Evolutionary conservation across 331 rosid genomes (phyloP), one percentile per base, ranked within the genome.

Genomic region (Malus hybrid): DNA sequence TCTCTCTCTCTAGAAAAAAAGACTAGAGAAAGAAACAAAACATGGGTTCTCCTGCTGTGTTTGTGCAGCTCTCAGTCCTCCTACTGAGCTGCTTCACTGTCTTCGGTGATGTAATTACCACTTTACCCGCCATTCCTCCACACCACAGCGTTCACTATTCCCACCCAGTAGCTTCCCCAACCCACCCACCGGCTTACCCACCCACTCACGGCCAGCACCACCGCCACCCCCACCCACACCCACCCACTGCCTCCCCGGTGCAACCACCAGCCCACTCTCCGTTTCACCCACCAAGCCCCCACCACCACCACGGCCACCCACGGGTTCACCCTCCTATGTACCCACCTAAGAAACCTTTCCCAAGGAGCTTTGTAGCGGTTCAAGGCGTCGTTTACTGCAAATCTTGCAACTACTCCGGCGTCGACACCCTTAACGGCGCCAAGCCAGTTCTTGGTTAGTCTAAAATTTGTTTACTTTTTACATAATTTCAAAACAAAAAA

Each of bases 321-420:
- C 85, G 86, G 2, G 0, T 15, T 14, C 70, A 68, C 28, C 85
- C 86, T 2, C 84, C 86, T 24, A 15, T 6, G 9, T 74, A 52
- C 73, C 75, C 87, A 1, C 83, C 83, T 6, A 75, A 79, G 70
- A 36, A 68, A 2, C 80, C 78, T 3, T 4, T 76, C 19, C 86
- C 85, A 1, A 87, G 91, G 54, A 88, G 88, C 82, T 87, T 83
- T 33, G 82, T 89, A 0, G 93, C 96, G 0, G 93, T 93, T 20
- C 90, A 93, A 77, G 98, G 98, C 6, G 98, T 93, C 31, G 98
- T 93, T 46, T 91, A 78, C 57, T 82, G 89, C 83, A 91, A 91
- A 75, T 74, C 90, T 14, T 91, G 98, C 93, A 86, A 89, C 59
- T 88, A 89, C 36, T 22, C 87, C 59, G 93, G 93, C 0, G 61